Evolutionary conservation across 371 early-diverging fungal genomes (phyloP), one percentile per base, ranked within the genome.

Genomic region (Globomyces sp.): DNA sequence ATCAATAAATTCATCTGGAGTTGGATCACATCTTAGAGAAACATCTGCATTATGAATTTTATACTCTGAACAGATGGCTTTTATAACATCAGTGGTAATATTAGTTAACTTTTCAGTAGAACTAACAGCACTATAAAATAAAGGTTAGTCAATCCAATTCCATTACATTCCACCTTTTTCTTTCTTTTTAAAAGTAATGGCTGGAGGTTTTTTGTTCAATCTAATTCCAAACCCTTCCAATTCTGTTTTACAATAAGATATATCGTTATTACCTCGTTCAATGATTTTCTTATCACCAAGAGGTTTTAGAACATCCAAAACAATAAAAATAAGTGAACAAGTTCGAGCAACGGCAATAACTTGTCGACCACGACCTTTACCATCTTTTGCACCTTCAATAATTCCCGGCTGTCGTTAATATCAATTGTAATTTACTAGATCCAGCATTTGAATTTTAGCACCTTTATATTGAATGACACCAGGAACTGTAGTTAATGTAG

Each of bases 351-450:
- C 98, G 39, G 98, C 95, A 65, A 89, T 78, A 45, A 82, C 81
- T 77, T 94, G 94, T 76, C 93, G 90, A 85, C 99, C 99, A 82
- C 99, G 92, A 80, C 99, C 99, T 77, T 98, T 98, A 68, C 99
- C 99, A 77, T 98, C 96, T 76, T 97, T 95, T 59, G 99, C 99
- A 69, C 99, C 99, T 78, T 99, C 98, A 71, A 99, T 96, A 83
- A 99, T 97, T 67, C 98, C 98, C 3, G 98, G 98, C 57, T 89
- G 44, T 41, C 55, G 34, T 55, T 41, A 39, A 55, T 55, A 37
- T 39, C 40, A 55, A 36, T 41, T 3, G 55, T 24, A 24, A 24
- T 24, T 24, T 24, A 24, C 39, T 13, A 58, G 70, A 77, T 90
- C 89, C 2, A 90, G 76, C 64, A 89, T 85, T 80, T 99, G 99